Conservation (phyloP, 2,329 filamentous ascomycete genomes). For the Dryadomyces quercus-mongolicae region DNA sequence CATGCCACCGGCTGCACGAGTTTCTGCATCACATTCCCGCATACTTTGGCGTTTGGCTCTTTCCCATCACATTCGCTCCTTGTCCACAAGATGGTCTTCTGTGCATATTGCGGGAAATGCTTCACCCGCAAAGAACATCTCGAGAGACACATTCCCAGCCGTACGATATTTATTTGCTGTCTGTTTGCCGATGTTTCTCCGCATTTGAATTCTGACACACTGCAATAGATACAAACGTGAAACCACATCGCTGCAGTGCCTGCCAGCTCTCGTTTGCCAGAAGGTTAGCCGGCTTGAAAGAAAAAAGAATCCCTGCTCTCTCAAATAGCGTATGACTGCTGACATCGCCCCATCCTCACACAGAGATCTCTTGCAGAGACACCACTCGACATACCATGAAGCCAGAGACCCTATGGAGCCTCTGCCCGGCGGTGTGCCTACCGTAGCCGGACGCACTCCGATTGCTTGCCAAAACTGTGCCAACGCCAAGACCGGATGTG, state of each 20-base stretch:
- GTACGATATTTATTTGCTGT: no score
- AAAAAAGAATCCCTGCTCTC: not conserved
- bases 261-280: constrained; percentile 38
- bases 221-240: constrained; percentile 41
- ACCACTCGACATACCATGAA: constrained; percentile 39
- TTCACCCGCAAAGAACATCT: constrained; percentile 45
- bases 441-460: constrained; percentile 28
- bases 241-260: constrained; percentile 35
- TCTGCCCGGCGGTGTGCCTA: constrained; percentile 28
- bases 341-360: not conserved
- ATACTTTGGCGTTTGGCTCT: not conserved
- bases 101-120: constrained; percentile 40
- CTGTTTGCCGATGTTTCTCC: no score
- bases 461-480: constrained; percentile 39
- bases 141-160: constrained; percentile 40
- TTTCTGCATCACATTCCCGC: not conserved
- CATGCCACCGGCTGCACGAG: not conserved
- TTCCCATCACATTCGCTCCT: not conserved
- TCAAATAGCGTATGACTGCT: not conserved
- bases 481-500: constrained; percentile 37
- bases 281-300: constrained; percentile 22
- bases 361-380: constrained; percentile 38
- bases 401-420: constrained; percentile 32
- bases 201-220: no score
- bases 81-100: constrained; percentile 28